phyloP scores from a whole-genome alignment of 345 rosid genomes.

The Rhodamnia argentea region DNA sequence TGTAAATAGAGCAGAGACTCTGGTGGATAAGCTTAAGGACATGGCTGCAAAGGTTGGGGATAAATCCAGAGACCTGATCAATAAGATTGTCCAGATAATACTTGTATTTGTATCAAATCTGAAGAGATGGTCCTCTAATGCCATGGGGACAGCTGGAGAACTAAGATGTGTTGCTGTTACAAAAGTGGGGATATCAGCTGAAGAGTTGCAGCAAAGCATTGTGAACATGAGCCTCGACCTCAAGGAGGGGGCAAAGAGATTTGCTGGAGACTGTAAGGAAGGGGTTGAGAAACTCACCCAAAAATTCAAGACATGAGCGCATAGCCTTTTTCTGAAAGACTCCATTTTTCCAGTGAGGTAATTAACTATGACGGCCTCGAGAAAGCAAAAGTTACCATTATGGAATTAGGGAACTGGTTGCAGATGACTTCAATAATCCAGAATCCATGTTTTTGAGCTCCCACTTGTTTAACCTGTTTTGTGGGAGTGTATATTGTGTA shows the following conservation, averaged over 20 bases:
- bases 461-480: not conserved
- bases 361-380: not conserved
- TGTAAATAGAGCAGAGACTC: conserved; percentile 39
- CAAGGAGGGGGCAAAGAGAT: conserved; percentile 46
- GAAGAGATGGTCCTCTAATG: conserved; percentile 26
- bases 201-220: conserved; percentile 47
- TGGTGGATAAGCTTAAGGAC: conserved; percentile 47
- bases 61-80: conserved; percentile 41
- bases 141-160: conserved; percentile 18
- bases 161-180: conserved; percentile 10
- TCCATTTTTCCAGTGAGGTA: not conserved
- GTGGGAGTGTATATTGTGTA: not conserved
- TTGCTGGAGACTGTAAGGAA: conserved; percentile 53
- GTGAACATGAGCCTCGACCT: conserved; percentile 31
- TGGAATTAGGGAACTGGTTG: not conserved
- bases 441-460: not conserved
- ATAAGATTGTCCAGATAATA: conserved; percentile 38
- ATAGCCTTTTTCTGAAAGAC: not conserved
- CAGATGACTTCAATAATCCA: not conserved
- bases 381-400: not conserved
- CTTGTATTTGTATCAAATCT: conserved; percentile 23
- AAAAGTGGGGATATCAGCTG: conserved; percentile 28
- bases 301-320: conserved; percentile 38
- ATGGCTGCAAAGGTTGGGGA: conserved; percentile 40
- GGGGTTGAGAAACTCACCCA: conserved; percentile 60